Evolutionary conservation across 176 grass and related monocot species (phyloP), one percentile per base, ranked within the genome.

Genomic region (Phyllostachys edulis): DNA sequence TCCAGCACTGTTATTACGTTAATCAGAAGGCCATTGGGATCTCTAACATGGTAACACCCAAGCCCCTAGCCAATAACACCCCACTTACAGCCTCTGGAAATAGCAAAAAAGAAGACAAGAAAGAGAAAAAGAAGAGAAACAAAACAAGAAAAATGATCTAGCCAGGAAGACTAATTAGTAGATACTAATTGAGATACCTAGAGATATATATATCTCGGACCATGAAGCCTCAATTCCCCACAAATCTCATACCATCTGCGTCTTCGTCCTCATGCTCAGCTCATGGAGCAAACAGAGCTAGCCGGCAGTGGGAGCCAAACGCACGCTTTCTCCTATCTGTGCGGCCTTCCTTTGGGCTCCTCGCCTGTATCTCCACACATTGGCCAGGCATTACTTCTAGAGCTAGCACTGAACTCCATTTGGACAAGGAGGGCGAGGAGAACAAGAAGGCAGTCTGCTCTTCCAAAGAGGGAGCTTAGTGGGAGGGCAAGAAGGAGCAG

Each of bases 141-240:
- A 16, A 20, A 52, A 42, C 17, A 14, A 12, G 21, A 9, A 17
- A 81, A 57, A 64, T 47, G 68, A 73, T 70, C 24, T 60, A 80
- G 44, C 70, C 73, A 87, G 20, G 5, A 79, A 23, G 17, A 13
- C 56, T 78, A 63, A 82, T 59, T 47, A 77, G 79, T 60, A 77
- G 71, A 20, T 64, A 32, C 24, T 77, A 85, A 74, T 78, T 83
- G 32, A 84, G 75, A 92, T 63, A 84, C 85, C 89, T 90, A 88
- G 83, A 87, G 69, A 90, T 29, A 54, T 5, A 78, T 82, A 92
- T 85, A 89, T 92, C 84, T 93, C 91, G 91, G 91, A 93, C 91
- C 91, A 90, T 88, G 77, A 93, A 85, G 85, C 88, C 78, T 93
- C 91, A 83, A 90, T 93, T 93, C 91, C 91, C 88, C 82, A 87